Base-by-base conservation (phyloP, 345 rosid species). In the Linum usitatissimum region DNA sequence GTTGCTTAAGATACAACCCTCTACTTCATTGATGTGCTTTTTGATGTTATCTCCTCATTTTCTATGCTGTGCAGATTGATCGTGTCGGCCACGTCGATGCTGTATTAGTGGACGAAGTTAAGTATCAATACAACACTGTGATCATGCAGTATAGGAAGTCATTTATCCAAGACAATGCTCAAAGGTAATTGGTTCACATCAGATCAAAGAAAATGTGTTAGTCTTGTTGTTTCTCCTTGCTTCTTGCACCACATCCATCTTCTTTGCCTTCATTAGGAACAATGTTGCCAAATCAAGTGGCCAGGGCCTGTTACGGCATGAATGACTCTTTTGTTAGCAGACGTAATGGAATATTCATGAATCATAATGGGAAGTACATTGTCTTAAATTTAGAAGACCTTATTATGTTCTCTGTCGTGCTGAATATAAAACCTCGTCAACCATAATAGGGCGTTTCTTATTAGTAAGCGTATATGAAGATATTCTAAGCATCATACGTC, bases 81-180 rank as follows among this genome's bases (percentile, higher is more conserved):
- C 84, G 80, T 64, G 80, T 82, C 77, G 89, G 88, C 68, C 89
- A 84, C 64, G 81, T 66, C 58, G 95, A 94, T 77, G 63, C 80
- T 68, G 79, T 69, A 74, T 75, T 94, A 73, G 90, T 83, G 70
- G 97, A 94, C 13, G 96, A 94, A 74, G 88, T 94, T 59, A 85
- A 77, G 70, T 84, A 75, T 68, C 86, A 93, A 30, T 94, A 88
- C 76, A 80, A 71, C 54, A 85, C 71, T 69, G 97, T 88, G 66
- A 88, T 94, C 59, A 45, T 75, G 71, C 91, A 94, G 78, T 90
- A 94, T 76, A 84, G 91, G 71, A 94, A 90, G 77, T 94, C 97
- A 67, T 90, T 86, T 76, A 84, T 84, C 68, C 99, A 82, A 73
- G 97, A 90, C 73, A 88, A 86, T 81, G 77, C 86, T 53, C 97